Base-by-base conservation (phyloP, 768 basidiomycete genomes). In the Lactifluus rugatus region DNA sequence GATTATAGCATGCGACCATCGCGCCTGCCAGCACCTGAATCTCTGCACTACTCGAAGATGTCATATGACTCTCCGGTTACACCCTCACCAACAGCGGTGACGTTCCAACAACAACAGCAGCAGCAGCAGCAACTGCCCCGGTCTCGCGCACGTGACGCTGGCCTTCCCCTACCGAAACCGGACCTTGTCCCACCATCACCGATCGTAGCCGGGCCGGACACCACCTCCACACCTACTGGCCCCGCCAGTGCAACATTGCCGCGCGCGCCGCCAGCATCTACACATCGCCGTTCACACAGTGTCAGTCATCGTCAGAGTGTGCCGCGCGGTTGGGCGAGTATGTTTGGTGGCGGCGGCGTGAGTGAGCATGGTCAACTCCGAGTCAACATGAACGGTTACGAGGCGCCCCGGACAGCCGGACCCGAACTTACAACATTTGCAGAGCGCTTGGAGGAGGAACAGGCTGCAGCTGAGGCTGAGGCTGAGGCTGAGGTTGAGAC, bases 1-100 rank as follows among this genome's bases (percentile, higher is more conserved):
- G 87, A 90, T 64, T 90, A 92, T 68, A 85, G 80, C 62, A 90
- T 93, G 83, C 82, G 85, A 0, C 77, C 92, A 6, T 89, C 91
- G 2, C 77, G 86, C 17, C 75, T 93, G 14, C 90, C 91, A 28
- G 81, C 87, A 2, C 91, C 91, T 0, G 86, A 85, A 66, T 82
- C 87, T 5, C 83, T 84, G 0, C 90, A 93, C 67, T 88, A 83
- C 66, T 88, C 87, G 16, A 85, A 83, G 9, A 80, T 85, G 80
- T 88, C 87, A 32, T 93, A 93, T 66, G 88, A 91, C 21, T 71
- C 75, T 4, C 63, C 74, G 11, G 69, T 67, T 1, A 70, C 81
- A 2, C 78, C 84, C 1, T 79, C 84, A 0, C 85, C 90, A 1
- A 84, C 82, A 1, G 66, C 80, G 2, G 73, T 79, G 1, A 70